Evolutionary conservation across 2,329 filamentous ascomycete genomes (phyloP), one percentile per base, ranked within the genome.

Genomic region (Ceratocystis variospora): DNA sequence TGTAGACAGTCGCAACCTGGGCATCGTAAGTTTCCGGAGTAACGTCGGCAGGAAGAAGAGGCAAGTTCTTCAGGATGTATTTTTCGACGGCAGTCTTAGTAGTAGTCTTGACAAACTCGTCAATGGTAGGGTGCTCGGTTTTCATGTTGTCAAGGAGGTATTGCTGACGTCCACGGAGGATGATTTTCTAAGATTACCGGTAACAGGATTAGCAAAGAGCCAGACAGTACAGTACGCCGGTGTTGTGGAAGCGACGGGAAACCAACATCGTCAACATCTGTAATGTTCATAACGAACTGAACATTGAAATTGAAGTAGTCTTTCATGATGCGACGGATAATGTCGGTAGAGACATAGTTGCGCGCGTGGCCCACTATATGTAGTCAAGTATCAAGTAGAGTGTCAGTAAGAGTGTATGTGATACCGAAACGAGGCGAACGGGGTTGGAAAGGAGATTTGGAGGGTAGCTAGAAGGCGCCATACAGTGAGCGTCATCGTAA

Each of bases 221-320:
- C 37, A 17, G 62, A 37, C 25, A 53, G 6, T 8, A 50, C 48
- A 19, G 6, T 5, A 50, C 19, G 4, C 48, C 8, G n/a, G n/a
- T 8, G 3, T 33, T 12, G 44, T 25, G 6, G n/a, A 5, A 31
- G 25, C 19, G 53, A 17, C 25, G 50, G 44, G 19, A 31, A 61
- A 57, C 64, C 48, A 72, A 69, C 72, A 85, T 89, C 86, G 71
- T 91, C 88, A 48, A 93, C 82, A 71, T 93, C 91, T 33, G 91
- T 96, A 69, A 94, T 90, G 77, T 96, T 96, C 87, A 95, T 94
- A 70, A 96, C 89, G 77, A 95, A 96, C 68, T 86, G 84, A 70
- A 96, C 84, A 53, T 90, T 79, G 75, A 88, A 94, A 68, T 85
- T 84, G 74, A 96, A 95, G 76, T 94, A 93, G 74, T 93, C 85